phyloP scores from a whole-genome alignment of 2,329 filamentous ascomycete genomes.

The Huntiella decipiens region DNA sequence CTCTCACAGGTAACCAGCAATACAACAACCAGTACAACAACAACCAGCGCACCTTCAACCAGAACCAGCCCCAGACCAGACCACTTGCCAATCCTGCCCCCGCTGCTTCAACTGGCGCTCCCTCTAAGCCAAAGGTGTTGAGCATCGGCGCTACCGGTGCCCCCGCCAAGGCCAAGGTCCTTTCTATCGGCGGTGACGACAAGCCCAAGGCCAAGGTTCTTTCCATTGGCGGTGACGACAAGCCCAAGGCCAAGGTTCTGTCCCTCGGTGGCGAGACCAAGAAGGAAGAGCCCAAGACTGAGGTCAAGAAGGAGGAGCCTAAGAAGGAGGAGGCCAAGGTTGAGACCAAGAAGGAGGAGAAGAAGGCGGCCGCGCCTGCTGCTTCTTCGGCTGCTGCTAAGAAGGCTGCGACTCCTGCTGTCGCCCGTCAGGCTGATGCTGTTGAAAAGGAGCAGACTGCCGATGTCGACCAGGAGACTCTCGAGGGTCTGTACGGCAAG shows the following conservation, averaged over 20 bases:
- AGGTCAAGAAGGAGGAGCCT: constrained; percentile 16
- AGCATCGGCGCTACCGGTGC: constrained; percentile 43
- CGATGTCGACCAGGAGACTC: constrained; percentile 50
- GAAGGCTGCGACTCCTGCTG: constrained; percentile 64
- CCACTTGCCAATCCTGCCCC: constrained; percentile 23
- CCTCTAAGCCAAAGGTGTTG: constrained; percentile 36
- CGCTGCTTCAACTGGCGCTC: constrained; percentile 28
- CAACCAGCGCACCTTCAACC: constrained; percentile 23
- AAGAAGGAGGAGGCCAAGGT: constrained; percentile 26
- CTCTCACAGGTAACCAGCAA: constrained; percentile 12
- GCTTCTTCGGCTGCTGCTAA: constrained; percentile 79
- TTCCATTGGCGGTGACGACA: constrained; percentile 45
- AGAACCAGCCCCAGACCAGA: constrained; percentile 21
- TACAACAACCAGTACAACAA: constrained; percentile 28
- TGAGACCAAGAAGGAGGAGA: constrained; percentile 31
- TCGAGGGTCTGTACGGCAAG: constrained; percentile 94
- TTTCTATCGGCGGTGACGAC: constrained; percentile 49
- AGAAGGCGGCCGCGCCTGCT: constrained; percentile 44
- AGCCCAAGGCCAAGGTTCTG: constrained; percentile 22
- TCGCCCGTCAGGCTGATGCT: constrained; percentile 54
- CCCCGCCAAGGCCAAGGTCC: constrained; percentile 44
- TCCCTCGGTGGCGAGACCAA: neutral
- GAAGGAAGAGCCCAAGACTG: constrained; percentile 6
- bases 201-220: constrained; percentile 47
- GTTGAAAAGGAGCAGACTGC: constrained; percentile 68